Evolutionary conservation across 108 stramenopile species (phyloP).

Genomic region (Nitzschia putrida): DNA sequence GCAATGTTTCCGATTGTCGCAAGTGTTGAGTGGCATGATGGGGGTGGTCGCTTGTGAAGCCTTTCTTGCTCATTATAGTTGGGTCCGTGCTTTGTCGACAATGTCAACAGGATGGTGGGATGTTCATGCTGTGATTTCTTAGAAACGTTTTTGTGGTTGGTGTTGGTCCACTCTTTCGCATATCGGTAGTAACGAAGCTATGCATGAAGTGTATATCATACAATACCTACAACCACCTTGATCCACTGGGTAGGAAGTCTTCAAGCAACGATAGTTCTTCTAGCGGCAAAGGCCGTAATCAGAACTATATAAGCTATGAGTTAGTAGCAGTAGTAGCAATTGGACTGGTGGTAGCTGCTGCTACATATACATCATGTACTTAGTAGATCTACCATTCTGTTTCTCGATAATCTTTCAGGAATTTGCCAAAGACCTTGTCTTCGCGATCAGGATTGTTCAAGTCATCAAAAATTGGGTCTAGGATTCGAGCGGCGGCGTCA

Average conservation of each 20-base stretch:
- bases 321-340: no score
- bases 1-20: neutral
- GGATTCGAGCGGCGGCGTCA: conserved; percentile 86
- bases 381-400: conserved; percentile 70
- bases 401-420: conserved; percentile 86
- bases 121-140: no score
- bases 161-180: neutral
- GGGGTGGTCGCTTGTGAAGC: neutral
- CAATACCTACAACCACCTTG: no score
- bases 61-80: neutral
- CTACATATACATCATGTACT: no score
- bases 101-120: no score
- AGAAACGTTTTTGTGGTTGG: neutral
- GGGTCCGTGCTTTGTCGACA: neutral
- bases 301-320: no score
- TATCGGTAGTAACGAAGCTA: neutral
- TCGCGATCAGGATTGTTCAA: conserved; percentile 31
- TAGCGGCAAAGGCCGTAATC: no score
- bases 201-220: no score
- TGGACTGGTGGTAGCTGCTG: no score
- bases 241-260: no score
- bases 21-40: neutral
- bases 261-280: no score
- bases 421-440: conserved; percentile 64
- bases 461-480: conserved; percentile 83